phyloP scores from a whole-genome alignment of 169 alveolate species.

The Amoebophrya sp. region DNA sequence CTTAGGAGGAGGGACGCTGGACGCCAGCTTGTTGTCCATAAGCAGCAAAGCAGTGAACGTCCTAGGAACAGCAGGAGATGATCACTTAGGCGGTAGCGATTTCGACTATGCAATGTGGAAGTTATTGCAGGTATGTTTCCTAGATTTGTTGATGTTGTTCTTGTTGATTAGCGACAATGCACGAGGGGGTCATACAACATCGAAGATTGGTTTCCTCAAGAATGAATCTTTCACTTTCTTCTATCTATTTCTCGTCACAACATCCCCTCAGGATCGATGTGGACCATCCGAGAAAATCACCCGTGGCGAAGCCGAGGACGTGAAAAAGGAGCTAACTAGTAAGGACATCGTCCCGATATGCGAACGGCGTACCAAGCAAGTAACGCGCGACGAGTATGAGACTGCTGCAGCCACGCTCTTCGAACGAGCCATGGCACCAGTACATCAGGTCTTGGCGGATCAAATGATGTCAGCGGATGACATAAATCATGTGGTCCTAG shows the following conservation, averaged over 20 bases:
- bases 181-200: neutral
- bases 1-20: neutral
- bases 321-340: conserved; percentile 53
- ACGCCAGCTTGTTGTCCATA: conserved; percentile 40
- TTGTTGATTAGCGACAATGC: neutral
- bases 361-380: conserved; percentile 76
- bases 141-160: no score
- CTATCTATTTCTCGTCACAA: neutral
- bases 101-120: conserved; percentile 53
- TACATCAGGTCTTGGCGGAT: conserved; percentile 80
- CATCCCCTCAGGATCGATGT: neutral
- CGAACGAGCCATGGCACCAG: conserved; percentile 84
- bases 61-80: conserved; percentile 90
- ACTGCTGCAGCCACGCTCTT: conserved; percentile 79
- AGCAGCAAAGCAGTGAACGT: conserved; percentile 91
- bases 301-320: conserved; percentile 58
- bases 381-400: conserved; percentile 89
- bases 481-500: conserved; percentile 84
- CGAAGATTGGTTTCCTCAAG: neutral
- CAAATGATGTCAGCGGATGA: conserved; percentile 77
- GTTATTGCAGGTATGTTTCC: neutral
- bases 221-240: neutral
- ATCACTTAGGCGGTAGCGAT: conserved; percentile 97
- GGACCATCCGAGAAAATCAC: neutral
- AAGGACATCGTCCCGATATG: conserved; percentile 79